Base-by-base conservation (phyloP, 1,284 basidiomycete genomes). In the Sutorius eximius region DNA sequence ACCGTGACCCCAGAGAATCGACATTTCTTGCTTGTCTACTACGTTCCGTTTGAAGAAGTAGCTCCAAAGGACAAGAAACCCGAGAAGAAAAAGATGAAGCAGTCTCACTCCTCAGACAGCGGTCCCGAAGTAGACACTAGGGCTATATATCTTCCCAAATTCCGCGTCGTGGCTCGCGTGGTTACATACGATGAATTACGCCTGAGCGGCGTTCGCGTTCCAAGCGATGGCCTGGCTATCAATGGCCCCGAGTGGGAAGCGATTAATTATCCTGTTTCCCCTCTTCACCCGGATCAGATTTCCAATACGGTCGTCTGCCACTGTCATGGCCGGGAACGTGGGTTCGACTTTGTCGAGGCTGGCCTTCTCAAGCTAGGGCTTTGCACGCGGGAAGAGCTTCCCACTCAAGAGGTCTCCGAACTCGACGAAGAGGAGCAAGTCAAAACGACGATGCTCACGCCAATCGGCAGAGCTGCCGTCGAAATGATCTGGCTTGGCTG, bases 401-500 rank as follows among this genome's bases (percentile, higher is more conserved):
- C 59, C 12, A 4, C n/a, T 24, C 62, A 61, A 9, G 53, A 60
- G 20, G 60, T 63, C 20, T 59, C 65, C 1, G 58, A 61, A 32
- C 61, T 61, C 48, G 79, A 81, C 54, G 74, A 74, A 49, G 74
- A 71, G 18, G 73, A 74, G 44, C 65, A 75, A 45, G 73, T 76
- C 49, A 68, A 67, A 41, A 64, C 46, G 57, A 64, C 46, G 57
- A 57, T 51, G 50, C 73, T 89, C 58, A 92, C 86, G 9, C 82
- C 87, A 1, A 81, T 92, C 49, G 89, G 89, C 33, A 78, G 81
- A 56, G 87, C 90, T 3, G 86, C 83, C 22, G 77, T 89, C 58
- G 89, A 92, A 74, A 88, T 91, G 86, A 84, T 84, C 24, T 92
- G 89, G 87, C 75, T 88, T 44, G 90, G 88, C 11, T 85, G 84